Evolutionary conservation across 202 grass and related monocot genomes (phyloP).

Genomic region (Elaeis oleifera): DNA sequence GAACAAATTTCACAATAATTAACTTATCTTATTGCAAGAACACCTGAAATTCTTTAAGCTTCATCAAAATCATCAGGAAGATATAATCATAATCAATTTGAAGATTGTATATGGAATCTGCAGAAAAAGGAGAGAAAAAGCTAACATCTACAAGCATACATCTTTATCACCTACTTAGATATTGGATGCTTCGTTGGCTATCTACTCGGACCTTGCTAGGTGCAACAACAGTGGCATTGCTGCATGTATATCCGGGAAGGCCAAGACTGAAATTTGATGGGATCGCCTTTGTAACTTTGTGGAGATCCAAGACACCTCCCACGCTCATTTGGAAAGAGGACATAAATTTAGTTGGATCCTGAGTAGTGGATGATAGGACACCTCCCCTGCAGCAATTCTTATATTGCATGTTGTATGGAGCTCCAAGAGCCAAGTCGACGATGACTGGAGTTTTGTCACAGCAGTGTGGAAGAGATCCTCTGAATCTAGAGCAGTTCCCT

Average conservation of each 20-base stretch:
- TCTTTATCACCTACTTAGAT: conserved; percentile 25
- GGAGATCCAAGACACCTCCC: background rate
- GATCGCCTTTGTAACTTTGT: background rate
- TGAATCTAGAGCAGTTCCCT: conserved; percentile 42
- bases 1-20: too few relatives aligned
- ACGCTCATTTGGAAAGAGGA: conserved; percentile 47
- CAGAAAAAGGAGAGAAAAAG: too few relatives aligned
- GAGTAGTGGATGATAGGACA: conserved; percentile 40
- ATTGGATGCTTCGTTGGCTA: conserved; percentile 23
- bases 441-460: conserved; percentile 41
- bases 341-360: conserved; percentile 16
- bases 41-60: too few relatives aligned
- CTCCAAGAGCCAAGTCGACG: conserved; percentile 31
- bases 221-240: conserved; percentile 27
- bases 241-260: conserved; percentile 63
- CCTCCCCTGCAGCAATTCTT: conserved; percentile 58
- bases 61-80: too few relatives aligned
- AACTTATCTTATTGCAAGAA: too few relatives aligned
- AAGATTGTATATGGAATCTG: too few relatives aligned
- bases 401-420: conserved; percentile 38
- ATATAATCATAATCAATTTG: too few relatives aligned
- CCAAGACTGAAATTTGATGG: conserved; percentile 50
- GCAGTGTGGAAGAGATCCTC: conserved; percentile 27
- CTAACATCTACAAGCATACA: background rate
- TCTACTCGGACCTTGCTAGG: conserved; percentile 35